Percentiles rank a stretch among this genome's conserved stretches.
phyloP scores from a whole-genome alignment of 177 flowering plant genomes.

The Tripterygium wilfordii region DNA sequence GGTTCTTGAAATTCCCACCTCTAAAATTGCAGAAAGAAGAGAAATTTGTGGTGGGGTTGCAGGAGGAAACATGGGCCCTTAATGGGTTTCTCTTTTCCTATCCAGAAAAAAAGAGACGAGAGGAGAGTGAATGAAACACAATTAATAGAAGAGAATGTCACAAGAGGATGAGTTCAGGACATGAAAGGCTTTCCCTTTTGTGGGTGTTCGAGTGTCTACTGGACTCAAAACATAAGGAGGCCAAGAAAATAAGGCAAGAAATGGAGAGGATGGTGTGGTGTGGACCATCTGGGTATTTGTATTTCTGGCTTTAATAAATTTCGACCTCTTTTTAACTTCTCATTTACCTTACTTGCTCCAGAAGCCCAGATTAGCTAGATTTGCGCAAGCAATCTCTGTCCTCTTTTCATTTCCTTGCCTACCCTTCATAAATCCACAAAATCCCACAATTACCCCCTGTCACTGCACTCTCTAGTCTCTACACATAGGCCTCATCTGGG shows the following conservation, averaged over 20 bases:
- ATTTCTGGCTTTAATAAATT: background rate
- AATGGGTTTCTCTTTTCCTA: constrained; percentile 11
- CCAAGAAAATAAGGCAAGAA: constrained; percentile 6
- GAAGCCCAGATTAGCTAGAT: constrained; percentile 27
- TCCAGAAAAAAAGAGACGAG: background rate
- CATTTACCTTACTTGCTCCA: background rate
- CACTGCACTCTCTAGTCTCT: too few species aligned
- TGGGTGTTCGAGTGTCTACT: background rate
- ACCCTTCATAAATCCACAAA: constrained; percentile 5
- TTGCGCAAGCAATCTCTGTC: constrained; percentile 38
- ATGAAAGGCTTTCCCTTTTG: background rate
- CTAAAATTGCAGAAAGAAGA: too few species aligned
- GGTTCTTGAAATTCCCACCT: background rate
- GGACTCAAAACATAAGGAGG: constrained; percentile 12
- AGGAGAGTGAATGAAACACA: background rate
- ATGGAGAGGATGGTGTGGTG: constrained; percentile 3
- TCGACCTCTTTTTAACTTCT: background rate
- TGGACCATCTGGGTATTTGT: constrained; percentile 4
- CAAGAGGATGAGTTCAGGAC: background rate
- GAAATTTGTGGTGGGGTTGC: too few species aligned
- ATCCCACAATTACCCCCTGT: constrained; percentile 3
- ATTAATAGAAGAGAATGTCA: background rate
- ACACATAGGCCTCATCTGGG: too few species aligned
- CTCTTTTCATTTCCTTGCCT: constrained; percentile 6
- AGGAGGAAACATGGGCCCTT: too few species aligned